Base-by-base conservation (phyloP, 176 grass and related monocot species). In the Typha latifolia region DNA sequence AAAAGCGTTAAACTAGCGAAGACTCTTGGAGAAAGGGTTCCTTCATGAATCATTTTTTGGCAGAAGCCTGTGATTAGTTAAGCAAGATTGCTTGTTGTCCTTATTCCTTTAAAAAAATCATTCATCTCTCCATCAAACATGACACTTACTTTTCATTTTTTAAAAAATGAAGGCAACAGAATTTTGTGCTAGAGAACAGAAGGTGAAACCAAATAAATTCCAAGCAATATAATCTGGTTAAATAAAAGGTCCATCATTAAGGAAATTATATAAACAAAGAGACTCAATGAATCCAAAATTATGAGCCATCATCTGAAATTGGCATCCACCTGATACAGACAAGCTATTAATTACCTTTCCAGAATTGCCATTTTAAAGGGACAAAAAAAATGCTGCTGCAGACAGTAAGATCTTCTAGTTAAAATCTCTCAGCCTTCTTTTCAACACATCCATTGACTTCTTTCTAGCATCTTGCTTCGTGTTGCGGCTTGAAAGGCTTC, bases 391-490 rank as follows among this genome's bases (percentile, higher is more conserved):
- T 59, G 16, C n/a, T 22, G n/a, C 53, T 59, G 53, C 16, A 59
- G 8, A 19, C 5, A 59, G 53, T 18, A 9, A 4, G 10, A 59
- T 59, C 9, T 18, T 19, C 53, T 59, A 96, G 81, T 82, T 91
- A 77, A 96, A 90, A 83, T 96, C 91, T 75, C 84, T 96, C 72
- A 96, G 57, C 65, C 87, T 85, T 81, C 79, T 88, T 76, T 96
- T 96, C 74, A 96, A 49, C 53, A 87, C 82, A 77, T 96, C 91
- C 84, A 96, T 81, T 3, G 91, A 96, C 62, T 96, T 96, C 72
- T 96, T 96, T 53, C 91, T 64, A 52, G 82, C 84, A 52, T 64
- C 89, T 76, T 86, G 87, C 68, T 77, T 82, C 32, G 82, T 72
- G 62, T 66, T 90, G 61, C 84, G 77, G 64, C 61, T 79, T n/a